Evolutionary conservation across 2,329 filamentous ascomycete genomes (phyloP).

Genomic region (Monascus ruber): DNA sequence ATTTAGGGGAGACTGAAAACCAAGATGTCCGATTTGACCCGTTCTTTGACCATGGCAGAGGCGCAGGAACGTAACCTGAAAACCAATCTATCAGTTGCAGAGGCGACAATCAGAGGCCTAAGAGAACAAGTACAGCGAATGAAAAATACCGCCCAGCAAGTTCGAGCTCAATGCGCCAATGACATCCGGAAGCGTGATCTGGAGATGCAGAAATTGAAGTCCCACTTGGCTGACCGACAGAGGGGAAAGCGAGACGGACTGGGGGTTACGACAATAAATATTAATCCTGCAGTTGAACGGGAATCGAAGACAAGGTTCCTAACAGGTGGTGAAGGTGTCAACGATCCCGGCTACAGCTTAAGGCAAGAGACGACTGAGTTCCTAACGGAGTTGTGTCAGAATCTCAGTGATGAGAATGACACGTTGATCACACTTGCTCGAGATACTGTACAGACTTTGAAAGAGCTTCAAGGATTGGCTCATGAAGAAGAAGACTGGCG

Average conservation of each 20-base stretch:
- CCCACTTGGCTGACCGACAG: conserved; percentile 63
- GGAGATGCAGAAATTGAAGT: conserved; percentile 80
- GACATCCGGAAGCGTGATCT: conserved; percentile 84
- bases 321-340: conserved; percentile 33
- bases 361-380: conserved; percentile 85
- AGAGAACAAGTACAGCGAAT: conserved; percentile 74
- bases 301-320: conserved; percentile 15
- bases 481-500: conserved; percentile 18
- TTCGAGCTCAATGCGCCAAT: conserved; percentile 75
- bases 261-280: conserved; percentile 38
- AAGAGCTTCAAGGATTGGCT: conserved; percentile 44
- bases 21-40: conserved; percentile 45
- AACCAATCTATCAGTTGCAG: conserved; percentile 60
- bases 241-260: conserved; percentile 44
- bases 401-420: conserved; percentile 86
- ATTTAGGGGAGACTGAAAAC: conserved; percentile 41
- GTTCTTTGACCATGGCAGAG: conserved; percentile 48
- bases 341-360: conserved; percentile 54
- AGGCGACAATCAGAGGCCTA: conserved; percentile 60
- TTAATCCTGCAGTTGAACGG: conserved; percentile 30
- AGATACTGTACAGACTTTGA: conserved; percentile 59
- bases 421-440: conserved; percentile 60
- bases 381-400: conserved; percentile 70
- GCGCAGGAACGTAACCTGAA: conserved; percentile 61
- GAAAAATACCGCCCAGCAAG: conserved; percentile 69